A percentile compares a stretch with the other conserved stretches of the same genome.
phyloP scores from a whole-genome alignment of 163 green algal species.

The Volvox carteri region DNA sequence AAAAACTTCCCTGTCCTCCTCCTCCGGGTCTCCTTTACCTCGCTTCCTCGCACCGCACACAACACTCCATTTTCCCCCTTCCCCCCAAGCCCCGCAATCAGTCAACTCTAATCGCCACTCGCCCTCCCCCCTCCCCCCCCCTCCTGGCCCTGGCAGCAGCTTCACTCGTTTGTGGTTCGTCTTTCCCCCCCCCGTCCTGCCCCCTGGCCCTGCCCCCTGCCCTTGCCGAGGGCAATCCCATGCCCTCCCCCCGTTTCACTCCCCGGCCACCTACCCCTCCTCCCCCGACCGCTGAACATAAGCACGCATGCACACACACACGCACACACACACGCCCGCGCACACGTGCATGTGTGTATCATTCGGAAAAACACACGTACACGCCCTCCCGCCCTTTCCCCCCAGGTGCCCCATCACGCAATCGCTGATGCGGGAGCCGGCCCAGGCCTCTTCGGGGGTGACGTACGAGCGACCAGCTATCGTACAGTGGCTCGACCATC shows the following conservation, averaged over 20 bases:
- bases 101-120: no score
- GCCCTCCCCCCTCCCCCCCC: neutral
- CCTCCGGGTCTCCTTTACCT: no score
- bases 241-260: no score
- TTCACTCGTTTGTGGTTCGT: no score
- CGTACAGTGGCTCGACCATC: constrained; percentile 59
- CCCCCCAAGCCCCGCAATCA: no score
- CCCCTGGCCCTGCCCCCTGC: no score
- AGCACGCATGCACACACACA: neutral
- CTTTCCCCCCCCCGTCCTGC: no score
- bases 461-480: constrained; percentile 59
- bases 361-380: neutral
- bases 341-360: neutral
- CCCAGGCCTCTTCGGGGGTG: constrained; percentile 57
- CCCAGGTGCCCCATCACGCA: constrained; percentile 61
- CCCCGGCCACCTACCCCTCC: neutral
- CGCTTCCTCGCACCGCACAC: no score
- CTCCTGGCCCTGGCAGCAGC: no score
- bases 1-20: no score
- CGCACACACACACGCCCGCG: neutral
- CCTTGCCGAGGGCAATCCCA: no score
- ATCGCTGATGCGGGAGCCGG: constrained; percentile 61
- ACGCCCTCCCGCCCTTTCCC: neutral
- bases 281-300: neutral
- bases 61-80: no score